Conservation (phyloP, 768 basidiomycete genomes). For the Postia placenta region DNA sequence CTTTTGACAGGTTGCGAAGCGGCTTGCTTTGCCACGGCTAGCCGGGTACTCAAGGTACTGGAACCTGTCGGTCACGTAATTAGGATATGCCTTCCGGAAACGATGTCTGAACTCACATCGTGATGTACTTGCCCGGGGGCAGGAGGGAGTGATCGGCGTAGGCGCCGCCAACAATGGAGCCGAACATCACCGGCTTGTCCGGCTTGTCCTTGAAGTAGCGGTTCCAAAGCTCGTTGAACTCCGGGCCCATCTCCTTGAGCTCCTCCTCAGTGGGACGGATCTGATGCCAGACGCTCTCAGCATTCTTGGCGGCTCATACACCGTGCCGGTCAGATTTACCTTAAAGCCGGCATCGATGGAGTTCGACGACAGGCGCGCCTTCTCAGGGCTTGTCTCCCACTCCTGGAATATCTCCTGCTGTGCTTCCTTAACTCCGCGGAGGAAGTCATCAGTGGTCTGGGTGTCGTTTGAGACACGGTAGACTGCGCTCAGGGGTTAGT, state of each 20-base stretch:
- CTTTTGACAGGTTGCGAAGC: no score
- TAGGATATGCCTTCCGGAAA: neutral
- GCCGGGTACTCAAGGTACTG: conserved; percentile 74
- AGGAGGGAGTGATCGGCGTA: conserved; percentile 67
- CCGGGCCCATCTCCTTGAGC: conserved; percentile 73
- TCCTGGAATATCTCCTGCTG: conserved; percentile 56
- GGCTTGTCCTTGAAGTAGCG: conserved; percentile 75
- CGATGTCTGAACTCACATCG: conserved; percentile 38
- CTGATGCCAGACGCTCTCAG: conserved; percentile 23
- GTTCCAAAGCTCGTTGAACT: conserved; percentile 65
- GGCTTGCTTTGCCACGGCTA: conserved; percentile 67
- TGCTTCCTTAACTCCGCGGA: conserved; percentile 55
- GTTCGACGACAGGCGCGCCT: conserved; percentile 63
- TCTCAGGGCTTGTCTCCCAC: conserved; percentile 64
- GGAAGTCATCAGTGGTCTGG: conserved; percentile 60
- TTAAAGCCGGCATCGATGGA: conserved; percentile 74
- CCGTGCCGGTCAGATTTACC: conserved; percentile 24
- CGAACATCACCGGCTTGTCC: conserved; percentile 76
- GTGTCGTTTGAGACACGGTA: conserved; percentile 65
- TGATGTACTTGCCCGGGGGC: conserved; percentile 67
- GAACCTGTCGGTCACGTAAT: conserved; percentile 35
- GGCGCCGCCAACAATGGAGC: conserved; percentile 62
- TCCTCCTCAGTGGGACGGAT: conserved; percentile 66
- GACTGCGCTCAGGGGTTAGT: conserved; percentile 28
- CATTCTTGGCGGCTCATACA: neutral